Evolutionary conservation across 371 early-diverging fungal species (phyloP), one percentile per base, ranked within the genome.

Genomic region (Rhizopus delemar): DNA sequence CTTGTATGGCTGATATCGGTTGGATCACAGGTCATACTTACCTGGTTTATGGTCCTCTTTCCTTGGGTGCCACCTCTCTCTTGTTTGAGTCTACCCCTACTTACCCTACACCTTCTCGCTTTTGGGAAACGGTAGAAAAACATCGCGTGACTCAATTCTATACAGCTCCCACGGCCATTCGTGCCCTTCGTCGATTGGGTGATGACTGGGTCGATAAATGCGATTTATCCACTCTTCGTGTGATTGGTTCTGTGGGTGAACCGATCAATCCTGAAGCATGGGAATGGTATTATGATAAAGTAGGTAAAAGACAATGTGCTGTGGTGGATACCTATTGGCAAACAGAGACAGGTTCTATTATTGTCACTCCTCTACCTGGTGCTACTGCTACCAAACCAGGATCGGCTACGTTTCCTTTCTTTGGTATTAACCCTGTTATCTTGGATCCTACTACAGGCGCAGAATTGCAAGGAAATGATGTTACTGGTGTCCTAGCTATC

Each of bases 201-300:
- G 90, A 96, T 63, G 81, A 88, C 38, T 85, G 85, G 82, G 84
- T 94, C 35, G 77, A 87, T 59, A 81, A 82, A 6, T 82, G 86
- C 68, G 86, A 91, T 56, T 79, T 97, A 54, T 82, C 86, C 12
- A 81, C 90, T 12, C 82, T 99, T 41, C 85, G 96, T 54, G 87
- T 96, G 16, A 87, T 99, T 36, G 99, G 97, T 22, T 90, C 93
- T 36, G 99, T 98, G 5, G 99, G 99, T 45, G 99, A 99, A 78
- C 99, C 99, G 45, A 97, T 98, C 71, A 94, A 98, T 73, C 93
- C 95, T 36, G 95, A 97, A 59, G 97, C 99, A 9, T 97, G 98
- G 94, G 74, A 88, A 51, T 99, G 99, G 99, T 98, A 95, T 80
- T 78, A 90, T 70, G 84, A 88, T 28, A 83, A 89, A 33, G 94